Evolutionary conservation across 1,284 basidiomycete species (phyloP), one percentile per base, ranked within the genome.

Genomic region (Athelia psychrophila): DNA sequence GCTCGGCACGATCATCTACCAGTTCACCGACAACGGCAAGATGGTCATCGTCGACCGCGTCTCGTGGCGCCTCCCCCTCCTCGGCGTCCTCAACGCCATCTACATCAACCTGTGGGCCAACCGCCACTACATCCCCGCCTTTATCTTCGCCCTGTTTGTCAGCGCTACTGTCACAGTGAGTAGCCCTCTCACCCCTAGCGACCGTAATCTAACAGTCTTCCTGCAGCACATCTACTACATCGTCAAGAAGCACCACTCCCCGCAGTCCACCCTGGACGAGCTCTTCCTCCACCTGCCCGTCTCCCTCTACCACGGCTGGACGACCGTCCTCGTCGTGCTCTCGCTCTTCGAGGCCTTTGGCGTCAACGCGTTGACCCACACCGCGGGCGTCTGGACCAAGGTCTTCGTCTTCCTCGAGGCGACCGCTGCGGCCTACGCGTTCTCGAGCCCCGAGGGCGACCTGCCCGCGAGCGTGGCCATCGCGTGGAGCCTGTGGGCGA

Each of bases 331-430:
- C 53, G 89, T 96, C 58, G 78, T 97, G 56, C 75, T 97, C 55
- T 89, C 91, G 45, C 88, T 82, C 3, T 97, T 98, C 67, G 88
- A 95, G 66, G 94, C 93, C 0, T 96, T 96, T 62, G 95, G 95
- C 57, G 84, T 86, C 54, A 80, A 95, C 66, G 83, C 90, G 0
- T 63, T 77, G 58, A 70, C 68, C 47, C 75, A 89, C 58, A 70
- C 69, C 38, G 85, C 93, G 1, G 93, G 93, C 23, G 72, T 95
- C 54, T 93, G 92, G 84, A 96, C 93, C 65, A 95, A 96, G 67
- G 83, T 93, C 61, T 91, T 95, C 59, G 94, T 97, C 75, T 96
- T 97, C 87, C 86, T 98, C 57, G 94, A 96, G 70, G 88, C 84
- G 19, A 96, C 95, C 13, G 88, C 92, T 0, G 91, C 88, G 6